A percentile compares a stretch with the other conserved stretches of the same genome.
phyloP scores from a whole-genome alignment of 164 flowering plant species.

The Tetrastigma voinierianum region DNA sequence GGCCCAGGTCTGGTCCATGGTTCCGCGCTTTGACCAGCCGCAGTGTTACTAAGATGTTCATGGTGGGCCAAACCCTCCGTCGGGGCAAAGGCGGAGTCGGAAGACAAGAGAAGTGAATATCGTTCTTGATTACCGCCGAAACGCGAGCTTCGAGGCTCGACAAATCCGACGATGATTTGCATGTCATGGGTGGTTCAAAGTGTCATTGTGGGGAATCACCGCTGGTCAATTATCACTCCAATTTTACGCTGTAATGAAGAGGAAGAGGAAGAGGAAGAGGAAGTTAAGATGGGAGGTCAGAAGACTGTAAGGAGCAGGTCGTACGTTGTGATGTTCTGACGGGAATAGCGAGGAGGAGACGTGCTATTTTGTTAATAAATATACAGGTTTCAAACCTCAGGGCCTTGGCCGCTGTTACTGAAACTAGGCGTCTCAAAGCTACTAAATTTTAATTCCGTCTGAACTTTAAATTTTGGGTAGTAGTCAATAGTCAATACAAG shows the following conservation, averaged over 20 bases:
- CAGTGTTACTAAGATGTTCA: constrained; percentile 44
- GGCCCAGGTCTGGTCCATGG: constrained; percentile 40
- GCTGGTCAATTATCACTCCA: constrained; percentile 34
- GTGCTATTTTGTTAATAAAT: constrained; percentile 43
- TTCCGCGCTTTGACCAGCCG: constrained; percentile 40
- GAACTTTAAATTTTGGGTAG: too few relatives aligned
- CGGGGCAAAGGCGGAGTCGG: constrained; percentile 25
- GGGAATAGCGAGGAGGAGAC: constrained; percentile 53
- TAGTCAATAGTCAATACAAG: too few relatives aligned
- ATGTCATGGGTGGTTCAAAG: constrained; percentile 27
- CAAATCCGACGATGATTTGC: constrained; percentile 34
- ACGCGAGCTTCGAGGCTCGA: constrained; percentile 38
- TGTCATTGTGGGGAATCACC: constrained; percentile 42
- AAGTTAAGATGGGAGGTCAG: background rate
- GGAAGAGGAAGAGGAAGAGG: constrained; percentile 5
- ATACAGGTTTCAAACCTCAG: constrained; percentile 37
- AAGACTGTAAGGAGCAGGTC: constrained; percentile 40
- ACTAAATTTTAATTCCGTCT: too few relatives aligned
- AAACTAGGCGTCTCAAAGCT: constrained; percentile 12
- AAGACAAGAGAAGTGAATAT: constrained; percentile 27
- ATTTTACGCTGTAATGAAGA: constrained; percentile 25
- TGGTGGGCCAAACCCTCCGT: constrained; percentile 28
- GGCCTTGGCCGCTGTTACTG: constrained; percentile 27
- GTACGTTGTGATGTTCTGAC: constrained; percentile 37
- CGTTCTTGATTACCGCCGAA: constrained; percentile 36